Evolutionary conservation across 805 yeast genomes (phyloP).

Genomic region (Kazachstania africana): DNA sequence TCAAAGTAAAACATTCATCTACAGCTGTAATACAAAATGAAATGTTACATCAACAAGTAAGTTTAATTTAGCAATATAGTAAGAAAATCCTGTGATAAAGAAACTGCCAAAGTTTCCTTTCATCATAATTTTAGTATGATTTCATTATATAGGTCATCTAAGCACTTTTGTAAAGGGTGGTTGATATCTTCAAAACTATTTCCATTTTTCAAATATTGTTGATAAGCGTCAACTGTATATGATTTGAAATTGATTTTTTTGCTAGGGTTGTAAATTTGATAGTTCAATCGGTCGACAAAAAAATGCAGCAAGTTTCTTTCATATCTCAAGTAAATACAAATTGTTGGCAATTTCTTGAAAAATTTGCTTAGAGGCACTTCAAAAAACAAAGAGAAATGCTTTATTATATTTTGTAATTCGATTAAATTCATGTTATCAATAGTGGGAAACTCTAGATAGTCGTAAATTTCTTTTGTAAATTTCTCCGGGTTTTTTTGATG

Average conservation of each 20-base stretch:
- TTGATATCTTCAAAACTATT: constrained; percentile 11
- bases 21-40: no score
- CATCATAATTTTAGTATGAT: constrained; percentile 3
- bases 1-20: no score
- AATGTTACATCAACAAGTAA: no score
- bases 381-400: constrained; percentile 24
- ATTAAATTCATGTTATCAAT: constrained; percentile 22
- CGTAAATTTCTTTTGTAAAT: neutral
- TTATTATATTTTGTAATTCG: constrained; percentile 27
- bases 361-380: constrained; percentile 24
- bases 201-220: constrained; percentile 8
- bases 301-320: constrained; percentile 20
- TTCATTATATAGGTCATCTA: constrained; percentile 18
- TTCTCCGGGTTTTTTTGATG: neutral
- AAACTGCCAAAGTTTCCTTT: no score
- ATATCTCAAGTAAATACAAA: constrained; percentile 17
- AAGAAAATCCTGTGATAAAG: no score
- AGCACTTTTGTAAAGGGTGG: constrained; percentile 19
- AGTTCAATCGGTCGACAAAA: constrained; percentile 25
- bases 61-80: no score
- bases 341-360: constrained; percentile 16
- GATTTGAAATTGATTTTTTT: constrained; percentile 18
- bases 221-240: constrained; percentile 14
- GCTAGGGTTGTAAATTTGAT: constrained; percentile 16
- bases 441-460: constrained; percentile 9